phyloP scores from a whole-genome alignment of 2,329 filamentous ascomycete species.

The Trichoderma sp. region DNA sequence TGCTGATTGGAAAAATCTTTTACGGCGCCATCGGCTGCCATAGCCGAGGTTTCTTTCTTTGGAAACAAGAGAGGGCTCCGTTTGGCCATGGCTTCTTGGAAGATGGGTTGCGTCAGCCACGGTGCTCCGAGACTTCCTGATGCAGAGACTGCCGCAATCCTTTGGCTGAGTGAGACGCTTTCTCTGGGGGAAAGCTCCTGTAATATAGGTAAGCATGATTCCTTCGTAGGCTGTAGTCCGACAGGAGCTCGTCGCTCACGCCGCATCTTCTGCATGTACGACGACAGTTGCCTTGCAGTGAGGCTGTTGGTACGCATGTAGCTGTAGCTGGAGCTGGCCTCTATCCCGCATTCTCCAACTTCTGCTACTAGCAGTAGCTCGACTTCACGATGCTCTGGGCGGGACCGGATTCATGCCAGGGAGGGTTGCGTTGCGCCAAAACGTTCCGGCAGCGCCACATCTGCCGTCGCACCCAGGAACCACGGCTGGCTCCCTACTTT shows the following conservation, averaged over 20 bases:
- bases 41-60: not conserved
- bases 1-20: not conserved
- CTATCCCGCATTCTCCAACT: conserved; percentile 19
- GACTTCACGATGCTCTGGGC: not conserved
- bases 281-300: not conserved
- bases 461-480: conserved; percentile 24
- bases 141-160: conserved; percentile 4
- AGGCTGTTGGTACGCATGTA: not conserved
- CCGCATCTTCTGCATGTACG: not conserved
- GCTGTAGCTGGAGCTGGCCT: not conserved
- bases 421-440: conserved; percentile 16
- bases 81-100: not conserved
- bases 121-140: not conserved
- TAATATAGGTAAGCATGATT: not conserved
- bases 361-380: conserved; percentile 3
- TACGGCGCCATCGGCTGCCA: not conserved
- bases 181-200: not conserved
- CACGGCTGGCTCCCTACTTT: conserved; percentile 3
- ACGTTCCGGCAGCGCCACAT: conserved; percentile 27
- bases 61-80: not conserved
- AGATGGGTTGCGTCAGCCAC: not conserved
- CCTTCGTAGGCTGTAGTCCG: not conserved
- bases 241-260: not conserved
- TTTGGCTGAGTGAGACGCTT: not conserved
- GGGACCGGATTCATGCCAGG: not conserved